Conservation (phyloP, 2,329 filamentous ascomycete genomes). For the Aureobasidium uvarum region DNA sequence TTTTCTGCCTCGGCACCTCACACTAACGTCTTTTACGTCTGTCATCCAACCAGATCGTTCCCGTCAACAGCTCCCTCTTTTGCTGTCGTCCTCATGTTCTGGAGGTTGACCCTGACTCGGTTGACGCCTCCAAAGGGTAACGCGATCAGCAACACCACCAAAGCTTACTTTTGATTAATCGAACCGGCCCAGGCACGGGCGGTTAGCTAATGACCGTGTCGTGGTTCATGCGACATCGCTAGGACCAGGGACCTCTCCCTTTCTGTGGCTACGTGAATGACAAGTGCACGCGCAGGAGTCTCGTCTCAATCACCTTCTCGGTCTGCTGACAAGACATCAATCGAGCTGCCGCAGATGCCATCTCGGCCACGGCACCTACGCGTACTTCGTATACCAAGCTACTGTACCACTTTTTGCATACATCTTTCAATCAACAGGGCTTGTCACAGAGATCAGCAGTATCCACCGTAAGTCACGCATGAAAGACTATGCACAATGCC, state of each 20-base stretch:
- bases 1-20: slow-evolving; percentile 17
- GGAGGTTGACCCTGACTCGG: slow-evolving; percentile 11
- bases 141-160: neutral
- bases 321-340: slow-evolving; percentile 2
- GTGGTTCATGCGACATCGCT: slow-evolving; percentile 22
- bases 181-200: slow-evolving; percentile 15
- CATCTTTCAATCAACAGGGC: neutral
- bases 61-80: neutral
- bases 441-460: slow-evolving; percentile 13
- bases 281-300: neutral
- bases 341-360: neutral
- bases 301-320: neutral
- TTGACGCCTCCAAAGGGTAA: neutral
- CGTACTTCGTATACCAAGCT: slow-evolving; percentile 10
- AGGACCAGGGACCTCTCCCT: neutral
- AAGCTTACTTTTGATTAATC: slow-evolving; percentile 20
- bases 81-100: neutral
- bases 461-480: slow-evolving; percentile 13
- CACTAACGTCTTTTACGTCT: neutral
- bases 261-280: neutral
- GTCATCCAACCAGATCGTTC: slow-evolving; percentile 8
- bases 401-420: neutral
- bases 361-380: neutral
- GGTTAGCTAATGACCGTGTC: neutral
- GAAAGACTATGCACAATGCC: neutral